phyloP scores from a whole-genome alignment of 441 rosid species.

The Rhodomyrtus psidioides region DNA sequence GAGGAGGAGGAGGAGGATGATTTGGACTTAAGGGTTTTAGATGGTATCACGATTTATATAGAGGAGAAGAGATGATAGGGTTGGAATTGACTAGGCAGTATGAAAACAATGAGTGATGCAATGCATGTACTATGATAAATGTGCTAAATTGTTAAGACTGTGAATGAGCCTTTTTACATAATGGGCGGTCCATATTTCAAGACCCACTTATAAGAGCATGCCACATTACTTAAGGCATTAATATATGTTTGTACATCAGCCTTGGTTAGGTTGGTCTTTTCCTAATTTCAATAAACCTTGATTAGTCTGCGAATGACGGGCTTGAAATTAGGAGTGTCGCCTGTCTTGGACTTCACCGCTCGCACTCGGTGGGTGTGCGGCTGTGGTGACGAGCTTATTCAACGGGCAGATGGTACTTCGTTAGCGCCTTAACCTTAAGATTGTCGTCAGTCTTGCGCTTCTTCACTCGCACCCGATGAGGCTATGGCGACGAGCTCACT shows the following conservation, averaged over 20 bases:
- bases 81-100: neutral
- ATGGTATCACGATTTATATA: neutral
- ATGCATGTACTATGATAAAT: neutral
- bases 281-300: neutral
- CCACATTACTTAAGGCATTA: neutral
- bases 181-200: neutral
- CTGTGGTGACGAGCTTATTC: neutral
- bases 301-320: neutral
- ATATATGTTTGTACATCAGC: neutral
- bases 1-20: neutral
- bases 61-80: neutral
- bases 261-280: neutral
- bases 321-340: neutral
- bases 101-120: neutral
- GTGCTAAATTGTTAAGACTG: neutral
- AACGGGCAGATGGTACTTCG: accelerated
- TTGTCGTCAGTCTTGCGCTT: neutral
- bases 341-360: neutral
- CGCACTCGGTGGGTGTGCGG: too few species aligned
- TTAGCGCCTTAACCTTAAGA: neutral
- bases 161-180: neutral
- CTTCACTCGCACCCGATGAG: neutral
- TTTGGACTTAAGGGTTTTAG: neutral
- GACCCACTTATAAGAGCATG: neutral
- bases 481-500: neutral